phyloP scores from a whole-genome alignment of 2,329 filamentous ascomycete genomes.

The Neonectria coccinea region DNA sequence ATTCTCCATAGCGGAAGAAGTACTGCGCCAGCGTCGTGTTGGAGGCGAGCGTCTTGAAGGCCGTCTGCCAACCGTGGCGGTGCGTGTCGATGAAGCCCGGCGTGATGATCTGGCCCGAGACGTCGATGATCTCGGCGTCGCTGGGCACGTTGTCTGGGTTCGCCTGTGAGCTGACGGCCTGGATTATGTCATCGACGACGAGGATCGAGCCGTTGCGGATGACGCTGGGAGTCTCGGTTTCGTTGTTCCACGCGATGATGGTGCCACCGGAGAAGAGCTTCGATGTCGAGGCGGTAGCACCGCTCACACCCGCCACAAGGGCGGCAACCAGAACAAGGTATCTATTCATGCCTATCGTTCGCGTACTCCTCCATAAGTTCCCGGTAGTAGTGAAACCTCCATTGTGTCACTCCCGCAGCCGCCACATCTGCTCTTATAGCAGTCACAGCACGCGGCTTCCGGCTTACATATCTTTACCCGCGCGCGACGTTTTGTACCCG shows the following conservation, averaged over 20 bases:
- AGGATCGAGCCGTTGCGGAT: constrained; percentile 19
- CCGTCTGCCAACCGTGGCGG: constrained; percentile 67
- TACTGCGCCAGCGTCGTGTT: constrained; percentile 64
- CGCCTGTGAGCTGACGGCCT: constrained; percentile 9
- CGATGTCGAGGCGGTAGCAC: neutral
- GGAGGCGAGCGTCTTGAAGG: constrained; percentile 63
- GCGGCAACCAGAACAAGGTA: neutral
- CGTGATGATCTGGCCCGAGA: constrained; percentile 61
- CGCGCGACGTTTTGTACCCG: neutral
- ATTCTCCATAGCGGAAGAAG: constrained; percentile 55
- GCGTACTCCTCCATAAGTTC: neutral
- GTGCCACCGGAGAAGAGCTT: constrained; percentile 20
- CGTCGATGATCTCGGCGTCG: constrained; percentile 3
- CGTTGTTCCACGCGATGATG: constrained; percentile 16
- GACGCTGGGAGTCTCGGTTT: constrained; percentile 9
- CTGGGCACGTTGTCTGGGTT: neutral
- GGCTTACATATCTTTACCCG: neutral
- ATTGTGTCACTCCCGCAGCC: neutral
- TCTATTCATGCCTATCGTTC: neutral
- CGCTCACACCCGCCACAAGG: constrained; percentile 1
- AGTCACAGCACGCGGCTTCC: neutral
- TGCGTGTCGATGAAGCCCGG: constrained; percentile 70
- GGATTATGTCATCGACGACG: constrained; percentile 13
- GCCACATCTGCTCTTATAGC: neutral
- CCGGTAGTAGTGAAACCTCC: neutral